These are phyloP conservation scores for Hortiboletus flavorubellus DNA, from an alignment of 768 basidiomycete genomes.

Conservation along the genomic window DNA sequence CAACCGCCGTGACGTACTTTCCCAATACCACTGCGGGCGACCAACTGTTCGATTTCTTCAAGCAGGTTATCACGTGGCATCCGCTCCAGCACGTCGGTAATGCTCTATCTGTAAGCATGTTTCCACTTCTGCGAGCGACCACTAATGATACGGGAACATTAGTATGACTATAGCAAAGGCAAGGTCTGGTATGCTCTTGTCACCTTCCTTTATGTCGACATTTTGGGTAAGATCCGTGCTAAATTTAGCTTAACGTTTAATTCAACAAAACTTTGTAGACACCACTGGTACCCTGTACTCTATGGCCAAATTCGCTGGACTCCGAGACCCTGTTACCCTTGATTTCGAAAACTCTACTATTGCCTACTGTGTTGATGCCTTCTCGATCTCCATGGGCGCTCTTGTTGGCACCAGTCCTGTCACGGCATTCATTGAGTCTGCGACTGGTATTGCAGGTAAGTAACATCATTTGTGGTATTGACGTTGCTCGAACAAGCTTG, in stretches of 20 bases:
- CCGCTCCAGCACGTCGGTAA: slow-evolving; percentile 60
- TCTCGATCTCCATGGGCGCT: slow-evolving; percentile 78
- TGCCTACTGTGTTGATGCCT: slow-evolving; percentile 81
- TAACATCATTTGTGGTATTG: not conserved
- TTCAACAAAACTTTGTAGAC: slow-evolving; percentile 19
- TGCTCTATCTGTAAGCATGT: slow-evolving; percentile 55
- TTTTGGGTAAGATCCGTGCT: slow-evolving; percentile 52
- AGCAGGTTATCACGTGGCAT: slow-evolving; percentile 76
- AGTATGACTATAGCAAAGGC: slow-evolving; percentile 59
- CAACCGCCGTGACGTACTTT: slow-evolving; percentile 77
- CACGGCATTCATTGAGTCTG: slow-evolving; percentile 79
- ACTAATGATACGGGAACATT: slow-evolving; percentile 8
- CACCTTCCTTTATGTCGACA: slow-evolving; percentile 89
- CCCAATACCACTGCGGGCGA: slow-evolving; percentile 69
- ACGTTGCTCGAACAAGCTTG: slow-evolving; percentile 9
- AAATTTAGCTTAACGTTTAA: not conserved
- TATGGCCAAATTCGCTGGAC: slow-evolving; percentile 89
- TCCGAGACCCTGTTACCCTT: slow-evolving; percentile 78
- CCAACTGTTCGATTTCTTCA: slow-evolving; percentile 78
- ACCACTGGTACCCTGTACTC: slow-evolving; percentile 76
- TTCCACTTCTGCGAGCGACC: not conserved
- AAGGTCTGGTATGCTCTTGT: slow-evolving; percentile 84
- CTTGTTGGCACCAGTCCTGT: slow-evolving; percentile 79
- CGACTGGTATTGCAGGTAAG: slow-evolving; percentile 72
- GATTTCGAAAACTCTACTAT: slow-evolving; percentile 84